Percentiles rank a stretch among this genome's conserved stretches.
Evolutionary conservation across 2,329 filamentous ascomycete species (phyloP).

Genomic region (Camillea tinctor): DNA sequence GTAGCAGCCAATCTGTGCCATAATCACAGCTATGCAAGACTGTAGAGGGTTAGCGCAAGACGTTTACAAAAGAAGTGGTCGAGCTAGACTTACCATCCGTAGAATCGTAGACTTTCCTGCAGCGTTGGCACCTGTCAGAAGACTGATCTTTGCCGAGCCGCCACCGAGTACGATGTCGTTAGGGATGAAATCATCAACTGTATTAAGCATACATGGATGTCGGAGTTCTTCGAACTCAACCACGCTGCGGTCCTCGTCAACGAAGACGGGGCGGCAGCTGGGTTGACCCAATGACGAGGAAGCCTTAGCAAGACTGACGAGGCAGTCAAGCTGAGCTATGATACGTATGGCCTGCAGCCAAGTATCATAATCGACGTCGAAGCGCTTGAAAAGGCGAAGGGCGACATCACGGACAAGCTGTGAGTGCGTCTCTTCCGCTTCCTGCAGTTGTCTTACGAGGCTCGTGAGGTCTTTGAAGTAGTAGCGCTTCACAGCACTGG

Average conservation of each 20-base stretch:
- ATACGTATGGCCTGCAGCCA: constrained; percentile 92
- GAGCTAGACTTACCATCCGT: constrained; percentile 69
- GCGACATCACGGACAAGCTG: constrained; percentile 89
- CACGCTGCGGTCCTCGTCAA: constrained; percentile 79
- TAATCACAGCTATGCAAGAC: constrained; percentile 94
- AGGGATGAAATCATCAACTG: constrained; percentile 91
- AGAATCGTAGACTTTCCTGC: constrained; percentile 96
- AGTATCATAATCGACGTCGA: constrained; percentile 79
- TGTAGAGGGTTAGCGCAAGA: constrained; percentile 36
- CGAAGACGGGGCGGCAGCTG: constrained; percentile 84
- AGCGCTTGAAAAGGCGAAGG: constrained; percentile 78
- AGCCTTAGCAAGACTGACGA: constrained; percentile 88
- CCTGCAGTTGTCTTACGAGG: constrained; percentile 84
- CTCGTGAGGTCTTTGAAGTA: constrained; percentile 83
- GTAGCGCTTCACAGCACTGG: constrained; percentile 85
- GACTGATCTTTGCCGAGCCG: constrained; percentile 74
- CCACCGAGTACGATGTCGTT: constrained; percentile 91
- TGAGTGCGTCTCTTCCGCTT: constrained; percentile 89
- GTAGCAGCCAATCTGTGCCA: constrained; percentile 94
- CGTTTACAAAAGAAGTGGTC: neutral
- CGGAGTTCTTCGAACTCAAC: constrained; percentile 91
- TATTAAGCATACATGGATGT: constrained; percentile 90
- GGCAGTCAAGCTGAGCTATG: constrained; percentile 87
- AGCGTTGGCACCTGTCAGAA: constrained; percentile 94
- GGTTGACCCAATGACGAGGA: constrained; percentile 81